phyloP scores from a whole-genome alignment of 1,284 basidiomycete species.

The Laetiporus sulphureus region DNA sequence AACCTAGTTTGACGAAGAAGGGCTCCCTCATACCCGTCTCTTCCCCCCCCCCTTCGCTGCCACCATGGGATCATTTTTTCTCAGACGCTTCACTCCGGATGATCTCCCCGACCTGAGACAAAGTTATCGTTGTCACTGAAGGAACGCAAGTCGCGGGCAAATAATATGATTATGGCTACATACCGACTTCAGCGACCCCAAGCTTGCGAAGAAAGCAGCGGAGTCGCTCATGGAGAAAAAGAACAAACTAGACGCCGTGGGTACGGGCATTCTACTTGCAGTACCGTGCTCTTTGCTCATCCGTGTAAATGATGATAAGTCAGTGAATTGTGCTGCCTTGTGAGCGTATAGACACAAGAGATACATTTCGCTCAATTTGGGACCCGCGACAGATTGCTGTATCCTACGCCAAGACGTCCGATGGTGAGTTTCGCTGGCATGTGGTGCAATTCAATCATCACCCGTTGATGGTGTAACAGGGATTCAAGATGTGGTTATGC shows the following conservation, averaged over 20 bases:
- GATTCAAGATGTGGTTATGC: slow-evolving; percentile 32
- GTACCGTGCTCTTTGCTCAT: not conserved
- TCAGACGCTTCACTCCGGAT: slow-evolving; percentile 16
- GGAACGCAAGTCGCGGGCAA: slow-evolving; percentile 27
- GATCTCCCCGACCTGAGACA: slow-evolving; percentile 32
- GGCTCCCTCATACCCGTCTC: too few species aligned
- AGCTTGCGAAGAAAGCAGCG: slow-evolving; percentile 35
- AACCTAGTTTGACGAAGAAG: too few species aligned
- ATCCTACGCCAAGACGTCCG: slow-evolving; percentile 22
- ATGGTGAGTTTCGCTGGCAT: slow-evolving; percentile 23
- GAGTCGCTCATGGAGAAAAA: slow-evolving; percentile 40
- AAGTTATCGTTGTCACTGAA: slow-evolving; percentile 34
- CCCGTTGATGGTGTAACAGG: slow-evolving; percentile 17
- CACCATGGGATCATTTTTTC: too few species aligned
- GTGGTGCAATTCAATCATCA: not conserved
- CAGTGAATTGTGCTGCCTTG: slow-evolving; percentile 50
- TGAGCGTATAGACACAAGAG: slow-evolving; percentile 22
- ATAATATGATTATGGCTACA: slow-evolving; percentile 28
- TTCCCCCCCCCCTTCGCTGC: too few species aligned
- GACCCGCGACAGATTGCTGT: slow-evolving; percentile 35
- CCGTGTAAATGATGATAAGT: not conserved
- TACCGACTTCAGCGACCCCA: slow-evolving; percentile 39
- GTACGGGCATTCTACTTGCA: slow-evolving; percentile 28
- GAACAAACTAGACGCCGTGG: slow-evolving; percentile 40
- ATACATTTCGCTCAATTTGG: not conserved